Evolutionary conservation across 2,329 filamentous ascomycete species (phyloP), one percentile per base, ranked within the genome.

Genomic region (Neopestalotiopsis sp.): DNA sequence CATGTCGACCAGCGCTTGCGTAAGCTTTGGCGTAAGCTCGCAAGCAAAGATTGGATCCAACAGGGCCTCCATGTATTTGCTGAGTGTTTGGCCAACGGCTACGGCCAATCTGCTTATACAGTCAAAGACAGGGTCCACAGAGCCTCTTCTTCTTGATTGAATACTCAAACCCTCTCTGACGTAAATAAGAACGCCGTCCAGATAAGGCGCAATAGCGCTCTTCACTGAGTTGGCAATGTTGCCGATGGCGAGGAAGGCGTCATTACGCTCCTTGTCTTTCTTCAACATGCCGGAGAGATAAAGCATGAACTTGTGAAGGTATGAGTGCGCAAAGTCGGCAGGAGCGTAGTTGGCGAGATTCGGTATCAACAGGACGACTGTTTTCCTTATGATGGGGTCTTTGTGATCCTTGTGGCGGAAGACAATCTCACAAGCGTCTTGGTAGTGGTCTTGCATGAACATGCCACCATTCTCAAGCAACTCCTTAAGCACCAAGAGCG

Each of bases 361-460:
- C 0, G 96, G 96, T 66, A 99, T 97, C 68, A 98, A 90, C 67
- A 93, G 88, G 49, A 98, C 94, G 40, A 98, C 92, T 6, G 97
- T 97, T 75, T 93, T 92, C 67, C 95, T 89, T 73, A 98, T 96
- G 45, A 94, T 92, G 4, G 90, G 84, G 74, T 99, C 97, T 67
- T 94, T 90, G 75, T 98, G 94, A 74, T 99, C 96, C 80, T 97
- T 97, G 79, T 97, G 93, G 71, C 93, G 92, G 72, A 95, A 91
- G 45, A 98, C 93, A 71, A 96, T 95, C 71, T 99, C 96, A 78
- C 95, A 98, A 12, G 94, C 92, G 74, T 97, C 94, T 69, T 92
- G 90, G 80, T 98, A 99, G 77, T 95, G 90, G 52, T 95, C 93
- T 76, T 97, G 94, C 96, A 99, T 98, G 81, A 97, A 99, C 95